Conservation (phyloP, 78 protist genomes). For the slime mould (Dictyostelium discoideum) region dicty_2.7 NC_007089.4:6121501-6122000, state of each 20-base stretch:
- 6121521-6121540: background rate
- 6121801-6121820: background rate
- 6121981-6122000: too few relatives aligned
- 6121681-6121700: slow-evolving; percentile 69
- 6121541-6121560: slow-evolving; percentile 17
- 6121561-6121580: slow-evolving; percentile 55
- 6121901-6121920: background rate
- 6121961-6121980: background rate
- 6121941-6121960: slow-evolving; percentile 1
- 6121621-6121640: slow-evolving; percentile 72
- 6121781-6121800: slow-evolving; percentile 42
- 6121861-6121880: slow-evolving; percentile 29
- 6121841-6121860: slow-evolving; percentile 33
- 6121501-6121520: slow-evolving; percentile 43
- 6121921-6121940: background rate
- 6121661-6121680: slow-evolving; percentile 60
- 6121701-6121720: slow-evolving; percentile 78
- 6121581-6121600: slow-evolving; percentile 19
- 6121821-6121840: slow-evolving; percentile 40
- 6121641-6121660: slow-evolving; percentile 69
- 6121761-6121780: slow-evolving; percentile 40
- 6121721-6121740: slow-evolving; percentile 69
- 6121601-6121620: slow-evolving; percentile 13
- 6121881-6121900: slow-evolving; percentile 37
- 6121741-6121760: slow-evolving; percentile 55